phyloP scores from a whole-genome alignment of 768 basidiomycete genomes.

The Russula brevipes region DNA sequence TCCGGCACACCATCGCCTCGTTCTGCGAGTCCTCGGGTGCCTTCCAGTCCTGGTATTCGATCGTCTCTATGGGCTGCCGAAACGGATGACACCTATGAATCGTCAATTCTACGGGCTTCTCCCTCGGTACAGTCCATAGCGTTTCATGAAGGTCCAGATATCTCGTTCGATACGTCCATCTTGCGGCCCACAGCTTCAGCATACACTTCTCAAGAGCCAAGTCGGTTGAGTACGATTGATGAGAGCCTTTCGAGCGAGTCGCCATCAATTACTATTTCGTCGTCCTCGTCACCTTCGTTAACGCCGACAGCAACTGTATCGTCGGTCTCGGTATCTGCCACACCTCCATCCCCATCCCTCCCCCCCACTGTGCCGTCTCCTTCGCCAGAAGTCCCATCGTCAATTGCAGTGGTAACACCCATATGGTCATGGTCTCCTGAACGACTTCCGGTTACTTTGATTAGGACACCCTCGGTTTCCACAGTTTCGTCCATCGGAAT shows the following conservation, averaged over 20 bases:
- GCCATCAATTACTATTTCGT: constrained; percentile 34
- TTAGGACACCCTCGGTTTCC: constrained; percentile 31
- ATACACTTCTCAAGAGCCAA: constrained; percentile 28
- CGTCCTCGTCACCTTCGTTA: constrained; percentile 39
- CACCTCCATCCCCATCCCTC: constrained; percentile 33
- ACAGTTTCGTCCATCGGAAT: constrained; percentile 32
- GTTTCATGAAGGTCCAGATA: constrained; percentile 56
- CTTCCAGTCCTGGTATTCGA: constrained; percentile 38
- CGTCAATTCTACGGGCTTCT: constrained; percentile 67
- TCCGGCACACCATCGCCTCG: constrained; percentile 10
- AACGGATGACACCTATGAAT: constrained; percentile 69
- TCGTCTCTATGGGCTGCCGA: constrained; percentile 55
- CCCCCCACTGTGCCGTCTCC: constrained; percentile 30
- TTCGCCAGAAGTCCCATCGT: constrained; percentile 30
- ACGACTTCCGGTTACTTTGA: constrained; percentile 29
- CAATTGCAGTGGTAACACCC: constrained; percentile 21
- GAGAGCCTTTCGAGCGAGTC: constrained; percentile 28
- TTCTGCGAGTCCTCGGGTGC: constrained; percentile 25
- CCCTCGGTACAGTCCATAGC: constrained; percentile 50
- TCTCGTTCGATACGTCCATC: constrained; percentile 70
- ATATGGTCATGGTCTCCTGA: constrained; percentile 23
- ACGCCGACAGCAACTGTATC: constrained; percentile 41
- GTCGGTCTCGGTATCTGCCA: constrained; percentile 29
- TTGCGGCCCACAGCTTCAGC: constrained; percentile 52
- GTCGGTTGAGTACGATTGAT: constrained; percentile 25